Percentiles rank a stretch among this genome's conserved stretches.
Conservation (phyloP, 495 filamentous ascomycete genomes). For the Penicillium angulare region DNA sequence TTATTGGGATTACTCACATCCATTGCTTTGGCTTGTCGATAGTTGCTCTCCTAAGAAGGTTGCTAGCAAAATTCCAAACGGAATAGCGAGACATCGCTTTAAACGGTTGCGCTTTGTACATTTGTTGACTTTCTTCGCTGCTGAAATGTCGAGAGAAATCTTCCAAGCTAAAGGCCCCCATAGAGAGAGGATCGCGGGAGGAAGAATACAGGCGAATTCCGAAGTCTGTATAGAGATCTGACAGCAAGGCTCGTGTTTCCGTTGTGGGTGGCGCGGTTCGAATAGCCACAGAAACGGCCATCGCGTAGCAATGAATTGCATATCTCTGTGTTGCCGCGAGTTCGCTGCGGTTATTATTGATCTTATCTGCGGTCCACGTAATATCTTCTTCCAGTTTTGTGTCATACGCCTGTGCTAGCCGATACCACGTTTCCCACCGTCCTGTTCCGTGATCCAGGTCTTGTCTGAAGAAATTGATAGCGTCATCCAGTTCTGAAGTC, state of each 20-base stretch:
- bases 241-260: conserved; percentile 64
- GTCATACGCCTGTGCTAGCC: conserved; percentile 89
- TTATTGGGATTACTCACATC: conserved; percentile 58
- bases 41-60: conserved; percentile 75
- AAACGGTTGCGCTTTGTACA: conserved; percentile 73
- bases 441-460: conserved; percentile 83
- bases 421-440: conserved; percentile 95
- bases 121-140: conserved; percentile 60
- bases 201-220: conserved; percentile 87
- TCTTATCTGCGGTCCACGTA: conserved; percentile 92
- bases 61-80: conserved; percentile 82
- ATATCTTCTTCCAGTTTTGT: conserved; percentile 87
- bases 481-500: conserved; percentile 83
- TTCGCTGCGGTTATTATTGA: conserved; percentile 80
- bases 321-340: conserved; percentile 73
- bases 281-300: conserved; percentile 76
- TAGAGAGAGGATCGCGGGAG: conserved; percentile 86
- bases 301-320: conserved; percentile 89
- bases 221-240: conserved; percentile 87
- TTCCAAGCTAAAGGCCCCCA: conserved; percentile 73
- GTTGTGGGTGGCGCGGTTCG: conserved; percentile 58
- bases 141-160: conserved; percentile 79
- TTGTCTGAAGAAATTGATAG: conserved; percentile 74
- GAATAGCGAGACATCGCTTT: conserved; percentile 69
- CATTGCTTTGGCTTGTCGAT: conserved; percentile 74